A percentile compares a stretch with the other conserved stretches of the same genome.
Conservation (phyloP, 1,284 basidiomycete species). For the Boletus semigastroideus region DNA sequence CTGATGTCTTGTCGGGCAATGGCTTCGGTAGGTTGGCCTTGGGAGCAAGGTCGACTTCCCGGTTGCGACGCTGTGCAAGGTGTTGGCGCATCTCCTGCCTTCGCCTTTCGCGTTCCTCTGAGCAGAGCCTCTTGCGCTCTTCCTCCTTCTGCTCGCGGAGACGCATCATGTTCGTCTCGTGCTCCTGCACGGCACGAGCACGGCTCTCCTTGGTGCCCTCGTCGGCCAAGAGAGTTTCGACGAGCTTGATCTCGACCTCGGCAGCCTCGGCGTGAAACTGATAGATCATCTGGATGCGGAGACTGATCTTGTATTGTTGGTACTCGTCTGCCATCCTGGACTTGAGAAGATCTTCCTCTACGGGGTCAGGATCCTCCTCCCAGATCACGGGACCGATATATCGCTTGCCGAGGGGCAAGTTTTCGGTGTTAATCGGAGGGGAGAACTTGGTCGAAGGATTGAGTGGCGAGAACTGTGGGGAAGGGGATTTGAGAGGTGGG, state of each 20-base stretch:
- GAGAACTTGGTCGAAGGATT: constrained; percentile 25
- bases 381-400: constrained; percentile 50
- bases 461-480: constrained; percentile 29
- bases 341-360: constrained; percentile 29
- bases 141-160: constrained; percentile 49
- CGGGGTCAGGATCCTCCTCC: constrained; percentile 40
- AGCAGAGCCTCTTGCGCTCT: constrained; percentile 47
- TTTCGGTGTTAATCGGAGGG: constrained; percentile 22
- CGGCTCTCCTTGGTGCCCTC: constrained; percentile 32
- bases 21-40: constrained; percentile 16
- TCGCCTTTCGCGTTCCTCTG: constrained; percentile 43
- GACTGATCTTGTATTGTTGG: constrained; percentile 48
- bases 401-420: constrained; percentile 28
- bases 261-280: constrained; percentile 56
- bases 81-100: constrained; percentile 35
- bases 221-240: constrained; percentile 39
- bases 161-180: constrained; percentile 46
- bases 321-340: constrained; percentile 42
- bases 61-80: constrained; percentile 22
- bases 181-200: constrained; percentile 40
- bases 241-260: constrained; percentile 45
- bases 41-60: constrained; percentile 17
- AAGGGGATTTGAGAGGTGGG: constrained; percentile 22
- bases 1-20: constrained; percentile 13
- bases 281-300: constrained; percentile 51